Evolutionary conservation across 371 early-diverging fungal species (phyloP), one percentile per base, ranked within the genome.

Genomic region (Mucor lusitanicus): DNA sequence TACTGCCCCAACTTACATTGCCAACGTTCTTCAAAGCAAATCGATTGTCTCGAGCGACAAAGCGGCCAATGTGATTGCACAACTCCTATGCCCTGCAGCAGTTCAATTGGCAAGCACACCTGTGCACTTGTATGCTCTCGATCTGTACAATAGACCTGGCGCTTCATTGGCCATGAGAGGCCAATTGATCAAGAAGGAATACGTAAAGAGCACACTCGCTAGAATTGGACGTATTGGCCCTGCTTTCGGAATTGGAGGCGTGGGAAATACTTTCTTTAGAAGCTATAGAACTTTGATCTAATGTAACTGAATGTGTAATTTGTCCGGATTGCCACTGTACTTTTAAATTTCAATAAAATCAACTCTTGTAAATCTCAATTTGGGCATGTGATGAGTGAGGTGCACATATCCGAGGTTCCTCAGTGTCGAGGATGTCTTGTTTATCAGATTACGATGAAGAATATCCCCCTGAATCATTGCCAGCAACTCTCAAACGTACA

Each of bases 211-310:
- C 23, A 74, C 85, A 0, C 58, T 83, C 9, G 90, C 90, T 27
- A 75, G 90, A 37, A 80, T 87, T 48, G 89, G 69, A 28, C 75
- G 91, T 64, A 90, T 91, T 55, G 86, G 86, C 25, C 90, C 91
- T 6, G 91, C 91, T 44, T 90, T 87, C 75, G 89, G 91, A 58
- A 80, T 91, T 57, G 90, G 89, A 50, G 90, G 89, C 33, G 85
- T 90, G 19, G 85, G 87, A 27, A 91, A 91, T 72, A 74, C 73
- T 0, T 77, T 61, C 50, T 53, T 74, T 2, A 67, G 79, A 62
- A 70, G 72, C 42, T 68, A 53, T 56, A 21, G 73, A 63, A 56
- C 40, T 6, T 40, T 40, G 40, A 40, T 40, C 40, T 40, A 17
- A 40, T 40, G 37, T 37, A 33, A 33, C 33, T 33, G 33, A 33